Evolutionary conservation across 192 early-diverging fungal genomes (phyloP).

Genomic region (Chytriomyces sp.): DNA sequence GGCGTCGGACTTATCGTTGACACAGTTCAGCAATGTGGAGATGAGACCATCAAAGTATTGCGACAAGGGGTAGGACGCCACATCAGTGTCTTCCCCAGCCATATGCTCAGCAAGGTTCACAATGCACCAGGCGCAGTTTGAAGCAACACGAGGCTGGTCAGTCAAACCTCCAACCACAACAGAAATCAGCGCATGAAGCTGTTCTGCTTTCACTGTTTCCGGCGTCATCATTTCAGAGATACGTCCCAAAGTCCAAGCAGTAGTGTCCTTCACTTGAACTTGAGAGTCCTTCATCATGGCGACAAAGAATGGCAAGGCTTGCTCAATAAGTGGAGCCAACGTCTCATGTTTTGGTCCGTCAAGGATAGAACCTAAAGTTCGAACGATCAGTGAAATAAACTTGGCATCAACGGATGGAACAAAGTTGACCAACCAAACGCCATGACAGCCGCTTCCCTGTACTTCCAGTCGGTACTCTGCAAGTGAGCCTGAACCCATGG

Average conservation of each 20-base stretch:
- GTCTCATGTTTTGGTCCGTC: conserved; percentile 75
- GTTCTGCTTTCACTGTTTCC: conserved; percentile 35
- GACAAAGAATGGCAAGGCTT: conserved; percentile 81
- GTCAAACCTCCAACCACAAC: conserved; percentile 82
- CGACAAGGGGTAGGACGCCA: conserved; percentile 74
- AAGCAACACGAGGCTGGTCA: conserved; percentile 87
- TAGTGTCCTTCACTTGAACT: conserved; percentile 93
- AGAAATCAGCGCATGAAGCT: conserved; percentile 43
- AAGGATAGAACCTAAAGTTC: conserved; percentile 81
- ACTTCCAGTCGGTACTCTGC: conserved; percentile 85
- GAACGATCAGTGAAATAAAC: conserved; percentile 2
- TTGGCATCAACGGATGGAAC: not conserved
- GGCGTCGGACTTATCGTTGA: conserved; percentile 64
- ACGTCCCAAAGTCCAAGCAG: conserved; percentile 98
- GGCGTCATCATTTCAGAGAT: conserved; percentile 80
- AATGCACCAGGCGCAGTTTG: conserved; percentile 96
- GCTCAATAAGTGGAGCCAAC: conserved; percentile 40
- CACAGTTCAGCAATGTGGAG: conserved; percentile 58
- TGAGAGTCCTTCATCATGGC: conserved; percentile 85
- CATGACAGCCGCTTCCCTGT: conserved; percentile 96
- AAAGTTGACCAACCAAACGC: conserved; percentile 73
- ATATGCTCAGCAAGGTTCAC: conserved; percentile 92
- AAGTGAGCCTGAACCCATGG: conserved; percentile 91
- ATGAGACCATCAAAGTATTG: conserved; percentile 86
- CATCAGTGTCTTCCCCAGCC: conserved; percentile 58